Evolutionary conservation across 306 rosid species (phyloP), one percentile per base, ranked within the genome.

Genomic region (Cicer pinnatifidum): DNA sequence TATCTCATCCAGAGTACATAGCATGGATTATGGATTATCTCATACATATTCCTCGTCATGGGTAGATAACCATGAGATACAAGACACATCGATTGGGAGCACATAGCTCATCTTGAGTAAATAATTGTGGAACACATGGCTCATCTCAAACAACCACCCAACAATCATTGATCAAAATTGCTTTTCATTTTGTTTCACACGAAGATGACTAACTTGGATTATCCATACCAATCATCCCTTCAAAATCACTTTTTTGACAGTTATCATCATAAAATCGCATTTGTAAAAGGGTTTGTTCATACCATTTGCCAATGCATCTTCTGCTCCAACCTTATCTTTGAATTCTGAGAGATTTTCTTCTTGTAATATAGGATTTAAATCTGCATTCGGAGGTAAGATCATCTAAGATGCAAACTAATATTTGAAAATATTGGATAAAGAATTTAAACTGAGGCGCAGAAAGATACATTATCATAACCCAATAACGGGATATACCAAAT

Each of bases 241-340:
- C 65, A 5, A 28, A 20, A 33, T 11, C 17, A 40, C 9, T 33
- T 28, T 59, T 59, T 28, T 37, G 6, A 38, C 33, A 10, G 4
- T n/a, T 16, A 59, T 52, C 28, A 7, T 33, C 65, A 59, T 33
- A 59, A 33, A 59, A 59, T 28, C 41, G 0, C 4, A 59, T 59
- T 59, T 2, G 8, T 23, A 11, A 58, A 59, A 23, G 43, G 39
- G 16, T 1, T 6, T 7, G 5, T 59, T 37, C 65, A 1, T 11
- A 28, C 92, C 96, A 70, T 92, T 90, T 41, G 83, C 73, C 60
- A 69, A n/a, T 64, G 74, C 76, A 79, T 59, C 76, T 77, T 67
- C 85, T 48, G 78, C 76, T 75, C 51, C 82, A 15, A 75, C 80
- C 65, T 16, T 85, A 62, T 78, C 89, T 73, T 76, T 61, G 33